Base-by-base conservation (phyloP, 2,329 filamentous ascomycete species). In the Paracorniculantispora psalliotae region DNA sequence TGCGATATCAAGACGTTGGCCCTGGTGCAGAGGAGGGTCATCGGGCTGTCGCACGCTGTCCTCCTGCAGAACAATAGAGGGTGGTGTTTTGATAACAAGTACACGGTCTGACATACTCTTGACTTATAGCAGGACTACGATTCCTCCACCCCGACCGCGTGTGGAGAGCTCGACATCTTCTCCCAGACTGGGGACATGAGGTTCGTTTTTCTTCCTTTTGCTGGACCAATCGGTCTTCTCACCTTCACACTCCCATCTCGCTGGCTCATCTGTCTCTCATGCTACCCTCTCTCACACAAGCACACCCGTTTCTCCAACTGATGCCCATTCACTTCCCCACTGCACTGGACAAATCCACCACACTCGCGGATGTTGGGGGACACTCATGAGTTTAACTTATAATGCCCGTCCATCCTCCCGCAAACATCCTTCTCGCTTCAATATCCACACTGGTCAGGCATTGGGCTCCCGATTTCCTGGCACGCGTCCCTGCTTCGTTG, bases 131-230 rank as follows among this genome's bases (percentile, higher is more conserved):
- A 83, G 79, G 81, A 82, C 68, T 83, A 81, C 73, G 78, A 81
- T 72, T 75, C 79, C 70, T 79, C 81, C 71, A 75, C 80, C 71
- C 72, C 75, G 68, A 67, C 75, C 68, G 67, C 25, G 61, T 66
- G 64, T 55, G 61, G 69, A 66, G 79, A 77, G 70, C 73, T 83
- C 69, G 79, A 81, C 66, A n/a, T n/a, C n/a, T n/a, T 83, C 57
- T 71, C 76, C 54, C 74, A 77, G 65, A 68, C 74, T 33, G 71
- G 69, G 77, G 81, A 83, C 68, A 81, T 83, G 74, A 80, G 81
- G 81, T 83, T 71, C 69, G 81, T 79, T 48, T 49, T 59, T 59
- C 28, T 59, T 67, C 19, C 59, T 63, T 69, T 67, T 61, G 58
- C 56, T 61, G 61, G 57, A 41, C 53, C 57, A 54, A 53, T 59